phyloP scores from a whole-genome alignment of 441 rosid species.

The Euphorbia corollata region DNA sequence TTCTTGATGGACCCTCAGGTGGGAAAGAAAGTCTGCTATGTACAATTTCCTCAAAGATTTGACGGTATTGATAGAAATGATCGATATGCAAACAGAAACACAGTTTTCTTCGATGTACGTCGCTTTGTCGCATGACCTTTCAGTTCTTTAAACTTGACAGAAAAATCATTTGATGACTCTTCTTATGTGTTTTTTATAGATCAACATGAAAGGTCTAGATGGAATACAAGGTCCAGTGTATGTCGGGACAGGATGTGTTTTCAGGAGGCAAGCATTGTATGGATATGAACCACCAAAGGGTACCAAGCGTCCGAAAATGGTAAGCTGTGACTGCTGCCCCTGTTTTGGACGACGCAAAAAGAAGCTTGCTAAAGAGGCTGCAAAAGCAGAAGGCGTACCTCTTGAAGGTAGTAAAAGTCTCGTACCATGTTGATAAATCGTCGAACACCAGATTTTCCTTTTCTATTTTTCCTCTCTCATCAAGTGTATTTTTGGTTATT shows the following conservation, averaged over 20 bases:
- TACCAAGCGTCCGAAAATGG: slow-evolving; percentile 83
- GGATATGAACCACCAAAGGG: slow-evolving; percentile 68
- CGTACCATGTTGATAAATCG: not conserved
- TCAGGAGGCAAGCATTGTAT: slow-evolving; percentile 83
- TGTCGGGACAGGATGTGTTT: slow-evolving; percentile 87
- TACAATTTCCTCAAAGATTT: slow-evolving; percentile 84
- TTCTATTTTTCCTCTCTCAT: slow-evolving; percentile 6
- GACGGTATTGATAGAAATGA: slow-evolving; percentile 78
- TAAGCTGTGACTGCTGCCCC: slow-evolving; percentile 85
- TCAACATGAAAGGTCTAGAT: slow-evolving; percentile 92
- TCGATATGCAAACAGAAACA: slow-evolving; percentile 82
- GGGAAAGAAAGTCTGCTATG: slow-evolving; percentile 72
- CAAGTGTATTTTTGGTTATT: not conserved
- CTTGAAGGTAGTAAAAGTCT: slow-evolving; percentile 44
- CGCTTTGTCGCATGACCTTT: not conserved
- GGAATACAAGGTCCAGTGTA: slow-evolving; percentile 92
- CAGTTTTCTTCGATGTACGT: slow-evolving; percentile 82
- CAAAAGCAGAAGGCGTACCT: slow-evolving; percentile 39
- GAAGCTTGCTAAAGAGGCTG: slow-evolving; percentile 41
- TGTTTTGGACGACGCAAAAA: slow-evolving; percentile 77
- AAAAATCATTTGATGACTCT: slow-evolving; percentile 10
- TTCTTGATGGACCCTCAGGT: slow-evolving; percentile 84
- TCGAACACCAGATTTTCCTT: slow-evolving; percentile 23
- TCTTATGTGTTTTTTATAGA: slow-evolving; percentile 45
- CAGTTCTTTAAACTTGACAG: not conserved